Evolutionary conservation across 495 filamentous ascomycete species (phyloP), one percentile per base, ranked within the genome.

Genomic region (Xylaria longipes): DNA sequence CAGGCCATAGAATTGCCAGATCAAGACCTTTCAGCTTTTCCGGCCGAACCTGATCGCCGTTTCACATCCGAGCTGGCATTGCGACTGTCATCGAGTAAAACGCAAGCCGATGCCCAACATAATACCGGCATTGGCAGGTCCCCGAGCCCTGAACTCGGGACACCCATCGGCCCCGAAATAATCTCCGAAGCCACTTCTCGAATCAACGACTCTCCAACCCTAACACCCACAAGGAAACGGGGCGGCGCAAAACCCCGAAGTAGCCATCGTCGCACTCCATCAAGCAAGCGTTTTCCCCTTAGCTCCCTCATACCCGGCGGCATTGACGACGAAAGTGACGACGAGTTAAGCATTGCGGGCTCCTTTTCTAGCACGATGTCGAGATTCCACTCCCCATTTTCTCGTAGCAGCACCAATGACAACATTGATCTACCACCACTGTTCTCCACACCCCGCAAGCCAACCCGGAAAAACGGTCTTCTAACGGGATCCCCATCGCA

Each of bases 181-280:
- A 50, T 39, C 25, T 50, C 17, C 5, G 17, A 12, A 1, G 31
- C 31, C 15, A 35, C 33, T 20, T 33, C 70, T 7, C 68, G 3
- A 41, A 41, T 4, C 43, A 52, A 33, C 2, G 17, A 11, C 50
- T 50, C 41, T 7, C 63, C 46, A 54, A 35, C 56, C 31, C 75
- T 62, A 52, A 79, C 77, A 15, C 74, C 77, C 5, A 79, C 75
- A 52, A 76, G 74, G 33, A 71, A 46, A 22, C 71, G 45, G n/a
- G 69, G 62, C 20, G 17, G 22, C 27, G 58, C 31, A 57, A 46
- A 64, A 57, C 57, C 31, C 17, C 57, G 58, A 39, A 39, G 46
- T 43, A 65, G 67, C 39, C 46, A 31, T 25, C 65, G 58, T 14
- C 73, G 37, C 37, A 71, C 48, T 5, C 17, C 77, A 0, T 72